Evolutionary conservation across 2,329 filamentous ascomycete species (phyloP).

Genomic region (Teratosphaeria epicoccoides): DNA sequence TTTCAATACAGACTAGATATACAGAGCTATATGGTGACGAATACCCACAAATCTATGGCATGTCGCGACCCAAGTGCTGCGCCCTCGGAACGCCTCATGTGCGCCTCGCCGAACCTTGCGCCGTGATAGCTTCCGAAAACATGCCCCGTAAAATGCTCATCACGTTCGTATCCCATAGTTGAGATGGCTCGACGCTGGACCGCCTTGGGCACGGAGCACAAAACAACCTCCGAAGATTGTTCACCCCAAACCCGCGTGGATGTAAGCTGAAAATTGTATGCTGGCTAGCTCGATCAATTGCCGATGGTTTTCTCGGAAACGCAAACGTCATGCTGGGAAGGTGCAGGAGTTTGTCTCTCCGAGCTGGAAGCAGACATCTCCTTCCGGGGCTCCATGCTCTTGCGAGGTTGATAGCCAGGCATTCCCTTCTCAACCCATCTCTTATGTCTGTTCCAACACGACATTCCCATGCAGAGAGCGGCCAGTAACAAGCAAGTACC

Average conservation of each 20-base stretch:
- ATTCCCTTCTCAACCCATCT: neutral
- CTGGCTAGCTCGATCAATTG: neutral
- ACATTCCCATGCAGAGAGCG: slow-evolving; percentile 31
- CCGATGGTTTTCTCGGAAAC: neutral
- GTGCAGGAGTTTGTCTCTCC: neutral
- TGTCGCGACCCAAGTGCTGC: too few relatives aligned
- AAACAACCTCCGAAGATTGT: neutral
- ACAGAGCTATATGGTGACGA: too few relatives aligned
- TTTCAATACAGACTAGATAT: too few relatives aligned
- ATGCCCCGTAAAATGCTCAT: neutral
- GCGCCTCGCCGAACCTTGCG: neutral
- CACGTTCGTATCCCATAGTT: neutral
- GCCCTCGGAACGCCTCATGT: neutral
- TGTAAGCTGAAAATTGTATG: neutral
- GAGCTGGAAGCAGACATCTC: neutral
- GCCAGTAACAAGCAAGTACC: slow-evolving; percentile 33
- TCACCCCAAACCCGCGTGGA: too few relatives aligned
- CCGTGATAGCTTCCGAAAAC: neutral
- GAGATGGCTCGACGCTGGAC: neutral
- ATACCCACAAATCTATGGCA: too few relatives aligned
- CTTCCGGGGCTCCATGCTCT: neutral
- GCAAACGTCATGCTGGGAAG: neutral
- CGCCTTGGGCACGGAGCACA: neutral
- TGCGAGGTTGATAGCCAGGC: neutral
- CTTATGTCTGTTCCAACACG: slow-evolving; percentile 9